Evolutionary conservation across 1,284 basidiomycete genomes (phyloP).

Genomic region (Puccinia polysora): DNA sequence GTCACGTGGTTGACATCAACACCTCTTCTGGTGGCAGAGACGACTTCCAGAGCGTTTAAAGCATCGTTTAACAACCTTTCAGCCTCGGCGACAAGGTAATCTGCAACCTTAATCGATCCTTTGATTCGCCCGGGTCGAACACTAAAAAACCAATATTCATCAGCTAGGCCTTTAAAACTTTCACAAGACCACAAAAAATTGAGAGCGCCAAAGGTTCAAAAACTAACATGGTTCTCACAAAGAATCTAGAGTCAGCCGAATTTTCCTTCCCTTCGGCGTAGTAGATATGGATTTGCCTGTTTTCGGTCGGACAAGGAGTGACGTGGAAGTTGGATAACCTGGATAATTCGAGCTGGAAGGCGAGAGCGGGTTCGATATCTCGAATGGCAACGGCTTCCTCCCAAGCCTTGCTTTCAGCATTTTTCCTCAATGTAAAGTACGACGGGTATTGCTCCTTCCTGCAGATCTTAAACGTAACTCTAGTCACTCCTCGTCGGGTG

Average conservation of each 20-base stretch:
- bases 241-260: slow-evolving; percentile 93
- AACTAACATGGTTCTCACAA: slow-evolving; percentile 74
- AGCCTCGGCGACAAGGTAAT: slow-evolving; percentile 96
- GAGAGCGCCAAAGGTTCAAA: background rate
- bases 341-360: slow-evolving; percentile 95
- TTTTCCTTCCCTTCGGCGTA: slow-evolving; percentile 92
- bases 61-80: slow-evolving; percentile 92
- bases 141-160: slow-evolving; percentile 23
- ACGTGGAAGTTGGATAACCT: slow-evolving; percentile 96
- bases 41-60: slow-evolving; percentile 89
- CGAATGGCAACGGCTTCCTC: slow-evolving; percentile 91
- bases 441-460: slow-evolving; percentile 85
- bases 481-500: slow-evolving; percentile 72
- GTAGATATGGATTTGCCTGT: slow-evolving; percentile 81
- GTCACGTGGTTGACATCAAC: slow-evolving; percentile 94
- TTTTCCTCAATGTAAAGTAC: slow-evolving; percentile 83
- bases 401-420: slow-evolving; percentile 67
- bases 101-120: slow-evolving; percentile 83
- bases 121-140: slow-evolving; percentile 90
- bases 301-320: slow-evolving; percentile 84
- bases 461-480: slow-evolving; percentile 88
- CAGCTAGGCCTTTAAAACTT: too few species aligned
- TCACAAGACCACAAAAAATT: too few species aligned
- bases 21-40: slow-evolving; percentile 75
- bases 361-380: slow-evolving; percentile 96